Conservation (phyloP, 805 yeast genomes). For the Wickerhamomyces rabaulensis region DNA sequence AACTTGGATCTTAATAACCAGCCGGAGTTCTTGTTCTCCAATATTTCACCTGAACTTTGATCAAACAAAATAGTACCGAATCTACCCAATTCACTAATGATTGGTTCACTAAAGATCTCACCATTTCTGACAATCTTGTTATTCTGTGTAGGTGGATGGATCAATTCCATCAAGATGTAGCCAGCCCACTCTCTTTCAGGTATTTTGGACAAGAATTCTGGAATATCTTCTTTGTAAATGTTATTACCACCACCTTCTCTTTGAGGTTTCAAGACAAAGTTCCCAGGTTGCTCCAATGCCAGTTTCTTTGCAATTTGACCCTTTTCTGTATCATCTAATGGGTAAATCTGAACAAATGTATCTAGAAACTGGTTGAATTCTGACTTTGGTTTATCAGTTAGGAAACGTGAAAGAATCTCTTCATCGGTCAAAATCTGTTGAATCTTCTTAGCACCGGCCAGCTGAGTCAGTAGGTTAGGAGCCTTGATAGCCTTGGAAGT, state of each 20-base stretch:
- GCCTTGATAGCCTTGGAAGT: constrained; percentile 79
- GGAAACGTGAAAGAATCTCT: constrained; percentile 40
- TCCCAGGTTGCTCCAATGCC: constrained; percentile 63
- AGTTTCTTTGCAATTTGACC: constrained; percentile 61
- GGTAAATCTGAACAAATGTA: constrained; percentile 85
- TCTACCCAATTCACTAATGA: constrained; percentile 86
- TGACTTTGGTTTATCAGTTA: constrained; percentile 27
- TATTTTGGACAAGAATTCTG: constrained; percentile 54
- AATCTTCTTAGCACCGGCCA: constrained; percentile 89
- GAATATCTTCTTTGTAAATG: constrained; percentile 82
- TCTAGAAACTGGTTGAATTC: constrained; percentile 29
- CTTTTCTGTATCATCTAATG: constrained; percentile 65
- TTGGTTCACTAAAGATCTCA: constrained; percentile 58
- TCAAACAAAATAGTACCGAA: constrained; percentile 83
- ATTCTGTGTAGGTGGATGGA: constrained; percentile 63
- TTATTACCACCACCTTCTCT: constrained; percentile 99
- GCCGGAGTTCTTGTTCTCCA: constrained; percentile 69
- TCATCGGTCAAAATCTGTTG: constrained; percentile 80
- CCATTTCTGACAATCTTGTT: constrained; percentile 72
- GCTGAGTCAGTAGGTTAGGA: constrained; percentile 83
- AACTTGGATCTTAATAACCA: constrained; percentile 87
- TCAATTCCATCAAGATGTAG: constrained; percentile 90
- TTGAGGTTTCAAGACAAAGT: constrained; percentile 90
- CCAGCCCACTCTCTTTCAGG: constrained; percentile 80
- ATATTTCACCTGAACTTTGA: constrained; percentile 48